Evolutionary conservation across 176 grass and related monocot genomes (phyloP).

Genomic region (Tuctoria greenei): DNA sequence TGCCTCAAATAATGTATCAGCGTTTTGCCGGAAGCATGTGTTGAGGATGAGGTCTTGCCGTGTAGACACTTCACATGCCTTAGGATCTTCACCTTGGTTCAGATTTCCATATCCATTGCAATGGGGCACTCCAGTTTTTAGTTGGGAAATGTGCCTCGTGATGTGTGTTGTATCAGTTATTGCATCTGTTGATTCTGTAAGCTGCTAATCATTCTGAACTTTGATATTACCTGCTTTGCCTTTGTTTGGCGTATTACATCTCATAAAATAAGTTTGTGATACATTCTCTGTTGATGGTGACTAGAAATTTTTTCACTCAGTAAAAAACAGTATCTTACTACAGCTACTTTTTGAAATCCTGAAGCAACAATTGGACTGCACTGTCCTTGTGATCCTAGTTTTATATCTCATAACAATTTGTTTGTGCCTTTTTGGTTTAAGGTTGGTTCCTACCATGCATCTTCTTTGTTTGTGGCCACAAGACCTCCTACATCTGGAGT

Average conservation of each 20-base stretch:
- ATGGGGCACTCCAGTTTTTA: conserved; percentile 95
- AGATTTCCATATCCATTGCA: conserved; percentile 92
- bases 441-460: conserved; percentile 95
- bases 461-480: conserved; percentile 89
- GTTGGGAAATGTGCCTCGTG: conserved; percentile 88
- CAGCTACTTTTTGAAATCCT: neutral
- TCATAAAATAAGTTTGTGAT: conserved; percentile 13
- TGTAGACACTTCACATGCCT: conserved; percentile 78
- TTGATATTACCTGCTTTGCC: conserved; percentile 21
- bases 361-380: conserved; percentile 2
- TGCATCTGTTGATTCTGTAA: conserved; percentile 93
- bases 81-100: conserved; percentile 92
- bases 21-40: conserved; percentile 87
- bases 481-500: conserved; percentile 88
- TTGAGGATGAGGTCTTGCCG: conserved; percentile 83
- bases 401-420: conserved; percentile 22
- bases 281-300: neutral
- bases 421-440: conserved; percentile 44
- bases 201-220: conserved; percentile 36
- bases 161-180: conserved; percentile 92
- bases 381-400: neutral
- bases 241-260: conserved; percentile 13
- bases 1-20: conserved; percentile 75
- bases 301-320: conserved; percentile 12
- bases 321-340: neutral